Conservation (phyloP, 768 basidiomycete species). For the Cystobasidium ongulense region DNA sequence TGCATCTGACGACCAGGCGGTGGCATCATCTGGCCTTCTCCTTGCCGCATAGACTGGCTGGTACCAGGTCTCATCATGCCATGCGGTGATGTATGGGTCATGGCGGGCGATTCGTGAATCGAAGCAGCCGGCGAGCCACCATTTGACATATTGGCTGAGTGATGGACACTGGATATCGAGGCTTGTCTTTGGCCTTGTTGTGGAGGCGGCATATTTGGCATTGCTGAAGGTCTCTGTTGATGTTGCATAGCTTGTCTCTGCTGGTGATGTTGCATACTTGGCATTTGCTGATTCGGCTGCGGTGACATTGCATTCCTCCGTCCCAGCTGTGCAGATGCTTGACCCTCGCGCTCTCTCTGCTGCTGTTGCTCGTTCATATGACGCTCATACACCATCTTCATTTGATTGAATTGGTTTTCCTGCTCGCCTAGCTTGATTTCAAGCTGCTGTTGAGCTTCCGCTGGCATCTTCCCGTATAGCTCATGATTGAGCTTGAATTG, state of each 20-base stretch:
- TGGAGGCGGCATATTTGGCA: background rate
- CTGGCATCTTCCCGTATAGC: background rate
- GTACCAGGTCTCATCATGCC: background rate
- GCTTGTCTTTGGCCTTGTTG: background rate
- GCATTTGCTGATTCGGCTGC: background rate
- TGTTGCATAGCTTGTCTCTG: background rate
- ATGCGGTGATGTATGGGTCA: background rate
- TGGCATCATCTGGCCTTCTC: slow-evolving; percentile 6
- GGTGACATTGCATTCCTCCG: slow-evolving; percentile 3
- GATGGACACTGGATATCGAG: background rate
- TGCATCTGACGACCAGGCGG: background rate
- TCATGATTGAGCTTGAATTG: background rate
- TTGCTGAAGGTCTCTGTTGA: background rate
- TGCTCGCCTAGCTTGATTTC: background rate
- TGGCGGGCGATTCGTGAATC: slow-evolving; percentile 3
- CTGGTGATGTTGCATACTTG: slow-evolving; percentile 4
- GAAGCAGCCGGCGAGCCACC: background rate
- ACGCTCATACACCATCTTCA: background rate
- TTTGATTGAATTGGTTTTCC: slow-evolving; percentile 15
- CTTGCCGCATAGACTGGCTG: slow-evolving; percentile 5
- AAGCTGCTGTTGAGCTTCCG: background rate
- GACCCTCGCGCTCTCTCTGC: background rate
- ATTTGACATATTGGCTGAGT: background rate
- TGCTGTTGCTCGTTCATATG: background rate
- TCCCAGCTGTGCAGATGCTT: background rate